Conservation (phyloP, 495 filamentous ascomycete genomes). For the Lophiostoma macrostomum region DNA sequence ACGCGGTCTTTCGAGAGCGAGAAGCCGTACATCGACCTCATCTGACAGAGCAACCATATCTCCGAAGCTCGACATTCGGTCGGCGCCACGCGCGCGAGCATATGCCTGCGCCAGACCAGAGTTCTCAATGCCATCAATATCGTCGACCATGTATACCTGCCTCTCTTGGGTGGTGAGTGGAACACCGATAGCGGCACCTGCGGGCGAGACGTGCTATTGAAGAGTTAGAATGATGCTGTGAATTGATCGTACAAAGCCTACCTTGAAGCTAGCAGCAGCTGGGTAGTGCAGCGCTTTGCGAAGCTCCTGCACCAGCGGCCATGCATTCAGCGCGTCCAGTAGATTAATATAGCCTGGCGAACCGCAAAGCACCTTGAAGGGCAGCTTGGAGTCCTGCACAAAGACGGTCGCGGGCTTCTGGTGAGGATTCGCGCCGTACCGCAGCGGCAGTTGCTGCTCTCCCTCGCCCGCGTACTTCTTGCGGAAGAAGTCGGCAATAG, state of each 20-base stretch:
- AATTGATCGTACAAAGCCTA: neutral
- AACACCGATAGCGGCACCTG: constrained; percentile 89
- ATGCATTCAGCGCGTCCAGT: constrained; percentile 92
- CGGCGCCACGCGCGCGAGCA: constrained; percentile 87
- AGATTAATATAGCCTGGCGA: constrained; percentile 96
- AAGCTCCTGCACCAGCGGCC: constrained; percentile 94
- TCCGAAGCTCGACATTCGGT: constrained; percentile 96
- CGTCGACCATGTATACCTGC: constrained; percentile 97
- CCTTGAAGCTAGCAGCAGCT: constrained; percentile 97
- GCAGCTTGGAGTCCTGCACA: constrained; percentile 65
- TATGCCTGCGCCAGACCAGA: constrained; percentile 90
- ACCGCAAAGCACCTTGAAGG: constrained; percentile 95
- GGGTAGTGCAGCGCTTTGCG: constrained; percentile 80
- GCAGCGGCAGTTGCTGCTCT: constrained; percentile 74
- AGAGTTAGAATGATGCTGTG: neutral
- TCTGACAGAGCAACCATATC: constrained; percentile 93
- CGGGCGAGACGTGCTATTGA: constrained; percentile 77
- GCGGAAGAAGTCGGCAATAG: constrained; percentile 96
- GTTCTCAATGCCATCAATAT: constrained; percentile 80
- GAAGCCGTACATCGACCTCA: constrained; percentile 61
- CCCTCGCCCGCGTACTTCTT: constrained; percentile 90
- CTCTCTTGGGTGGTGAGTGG: constrained; percentile 80
- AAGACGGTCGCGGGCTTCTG: constrained; percentile 92
- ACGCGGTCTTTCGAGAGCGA: neutral
- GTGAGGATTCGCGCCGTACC: constrained; percentile 96